Base-by-base conservation (phyloP, 129 eudicot species). In the Chrysanthemum seticuspe region DNA sequence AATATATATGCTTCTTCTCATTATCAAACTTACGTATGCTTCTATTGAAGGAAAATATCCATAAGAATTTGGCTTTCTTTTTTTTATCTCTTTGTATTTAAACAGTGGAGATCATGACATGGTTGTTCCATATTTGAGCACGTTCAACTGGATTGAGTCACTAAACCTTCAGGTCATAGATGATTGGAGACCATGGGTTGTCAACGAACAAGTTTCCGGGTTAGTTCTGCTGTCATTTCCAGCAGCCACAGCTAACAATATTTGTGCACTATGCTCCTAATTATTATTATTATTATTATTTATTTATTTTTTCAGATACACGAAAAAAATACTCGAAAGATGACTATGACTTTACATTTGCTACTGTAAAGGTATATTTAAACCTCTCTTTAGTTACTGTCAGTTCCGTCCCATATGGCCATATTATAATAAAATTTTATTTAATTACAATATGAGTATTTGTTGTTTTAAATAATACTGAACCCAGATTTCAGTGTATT, bases 51-150 rank as follows among this genome's bases (percentile, higher is more conserved):
- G 21, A 19, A 19, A 19, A 19, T 19, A 19, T 19, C 21, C 21
- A 19, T 19, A 19, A 19, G 21, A 19, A 19, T 19, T 19, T 19
- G n/a, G n/a, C n/a, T n/a, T n/a, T n/a, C n/a, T n/a, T 19, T 19
- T 19, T 19, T 19, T 19, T 19, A 19, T 19, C 21, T 70, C 3
- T 59, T n/a, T 68, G 50, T n/a, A 29, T 23, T 65, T 48, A 49
- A 62, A 66, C 61, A 78, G 82, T 54, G 82, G 82, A 61, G 82
- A 78, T 71, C 82, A 78, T 71, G 82, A 78, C 65, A 78, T 78
- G 77, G 36, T 21, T 29, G 16, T 78, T 34, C 73, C 82, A 1
- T 63, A 78, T 15, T 5, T 71, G 14, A 21, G 59, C 40, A 78
- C 82, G 0, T 4, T 70, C 48, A 54, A 36, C 5, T 78, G 82